A percentile compares a stretch with the other conserved stretches of the same genome.
Conservation (phyloP, 345 rosid genomes). For the Eucalyptus sp. region DNA sequence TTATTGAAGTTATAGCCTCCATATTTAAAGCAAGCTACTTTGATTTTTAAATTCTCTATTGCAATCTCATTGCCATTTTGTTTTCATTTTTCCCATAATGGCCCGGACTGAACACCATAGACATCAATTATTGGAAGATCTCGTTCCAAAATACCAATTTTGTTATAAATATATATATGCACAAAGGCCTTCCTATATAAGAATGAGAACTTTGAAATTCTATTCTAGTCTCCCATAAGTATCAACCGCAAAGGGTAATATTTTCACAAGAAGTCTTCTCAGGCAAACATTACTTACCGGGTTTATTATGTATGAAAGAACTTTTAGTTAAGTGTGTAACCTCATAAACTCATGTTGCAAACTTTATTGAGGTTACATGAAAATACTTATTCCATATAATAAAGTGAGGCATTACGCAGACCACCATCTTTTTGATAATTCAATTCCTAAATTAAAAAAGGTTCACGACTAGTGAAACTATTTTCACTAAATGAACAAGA, state of each 20-base stretch:
- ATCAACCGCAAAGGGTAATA: background rate
- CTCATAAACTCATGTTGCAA: background rate
- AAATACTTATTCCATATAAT: background rate
- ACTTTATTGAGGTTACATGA: background rate
- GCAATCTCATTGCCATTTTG: background rate
- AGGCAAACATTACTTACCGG: fast-evolving
- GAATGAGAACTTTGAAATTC: background rate
- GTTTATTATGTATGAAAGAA: background rate
- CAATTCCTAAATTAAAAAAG: background rate
- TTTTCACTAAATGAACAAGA: background rate
- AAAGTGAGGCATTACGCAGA: background rate
- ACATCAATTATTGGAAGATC: background rate
- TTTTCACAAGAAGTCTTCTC: background rate
- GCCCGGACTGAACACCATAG: background rate
- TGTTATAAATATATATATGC: no score
- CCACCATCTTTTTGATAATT: background rate
- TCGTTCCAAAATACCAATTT: background rate
- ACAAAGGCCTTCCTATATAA: background rate
- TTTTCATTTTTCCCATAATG: background rate
- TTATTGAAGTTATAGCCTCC: background rate
- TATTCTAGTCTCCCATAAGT: background rate
- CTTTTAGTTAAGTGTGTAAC: background rate
- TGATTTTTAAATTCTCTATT: background rate
- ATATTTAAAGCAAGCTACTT: background rate
- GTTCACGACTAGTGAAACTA: background rate